These are phyloP conservation scores for Murraya paniculata DNA, from an alignment of 345 rosid genomes.

Conservation along the genomic window DNA sequence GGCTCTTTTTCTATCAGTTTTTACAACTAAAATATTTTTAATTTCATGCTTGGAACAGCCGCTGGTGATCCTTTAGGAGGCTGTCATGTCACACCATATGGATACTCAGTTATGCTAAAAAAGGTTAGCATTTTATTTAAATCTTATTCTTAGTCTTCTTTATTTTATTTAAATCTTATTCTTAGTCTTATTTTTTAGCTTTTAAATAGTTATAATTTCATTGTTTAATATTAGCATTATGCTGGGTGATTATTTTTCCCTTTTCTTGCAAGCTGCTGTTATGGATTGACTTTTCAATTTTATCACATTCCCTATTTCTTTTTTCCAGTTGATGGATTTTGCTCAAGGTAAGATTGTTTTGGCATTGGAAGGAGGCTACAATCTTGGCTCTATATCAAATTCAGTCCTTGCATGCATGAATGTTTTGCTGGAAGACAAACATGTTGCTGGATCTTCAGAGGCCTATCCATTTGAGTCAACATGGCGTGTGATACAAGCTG, in stretches of 20 bases:
- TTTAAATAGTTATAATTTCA: neutral
- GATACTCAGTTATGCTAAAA: conserved; percentile 72
- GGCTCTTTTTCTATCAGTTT: neutral
- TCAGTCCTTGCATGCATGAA: conserved; percentile 84
- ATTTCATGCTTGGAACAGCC: conserved; percentile 49
- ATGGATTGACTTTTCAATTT: neutral
- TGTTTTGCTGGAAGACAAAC: conserved; percentile 67
- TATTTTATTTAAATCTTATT: neutral
- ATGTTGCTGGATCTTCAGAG: conserved; percentile 49
- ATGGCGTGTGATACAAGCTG: conserved; percentile 78
- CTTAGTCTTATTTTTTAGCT: neutral
- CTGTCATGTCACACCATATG: conserved; percentile 77
- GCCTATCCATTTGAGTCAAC: conserved; percentile 87
- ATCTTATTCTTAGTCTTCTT: neutral
- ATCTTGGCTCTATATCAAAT: conserved; percentile 76
- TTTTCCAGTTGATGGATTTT: conserved; percentile 76
- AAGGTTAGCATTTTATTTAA: conserved; percentile 44
- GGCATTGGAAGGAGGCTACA: conserved; percentile 96
- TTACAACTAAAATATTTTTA: neutral
- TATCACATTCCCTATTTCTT: neutral
- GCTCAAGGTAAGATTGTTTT: conserved; percentile 77
- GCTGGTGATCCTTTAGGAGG: conserved; percentile 87
- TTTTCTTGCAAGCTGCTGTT: neutral
- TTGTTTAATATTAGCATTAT: neutral
- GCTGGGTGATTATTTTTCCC: neutral